A percentile compares a stretch with the other conserved stretches of the same genome.
phyloP scores from a whole-genome alignment of 2,329 filamentous ascomycete species.

The Lasiodiplodia gonubiensis region DNA sequence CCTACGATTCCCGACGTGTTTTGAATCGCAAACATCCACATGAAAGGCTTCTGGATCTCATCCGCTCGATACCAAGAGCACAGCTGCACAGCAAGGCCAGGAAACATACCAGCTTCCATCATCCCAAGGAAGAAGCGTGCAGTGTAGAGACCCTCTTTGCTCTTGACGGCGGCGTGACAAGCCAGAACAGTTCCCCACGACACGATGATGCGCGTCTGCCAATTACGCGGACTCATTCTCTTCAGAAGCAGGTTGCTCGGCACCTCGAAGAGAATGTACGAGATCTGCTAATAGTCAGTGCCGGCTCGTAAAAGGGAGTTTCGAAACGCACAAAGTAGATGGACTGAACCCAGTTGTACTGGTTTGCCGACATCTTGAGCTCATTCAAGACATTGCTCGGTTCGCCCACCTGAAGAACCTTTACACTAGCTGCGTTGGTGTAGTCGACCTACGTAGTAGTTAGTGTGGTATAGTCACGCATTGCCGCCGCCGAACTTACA shows the following conservation, averaged over 20 bases:
- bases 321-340: slow-evolving; percentile 32
- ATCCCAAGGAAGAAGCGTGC: slow-evolving; percentile 37
- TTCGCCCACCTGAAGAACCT: slow-evolving; percentile 35
- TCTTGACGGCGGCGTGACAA: slow-evolving; percentile 40
- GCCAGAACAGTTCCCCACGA: slow-evolving; percentile 38
- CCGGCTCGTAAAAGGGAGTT: not conserved
- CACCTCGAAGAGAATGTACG: slow-evolving; percentile 39
- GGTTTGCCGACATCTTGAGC: slow-evolving; percentile 34
- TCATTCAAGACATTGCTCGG: slow-evolving; percentile 33
- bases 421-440: slow-evolving; percentile 35
- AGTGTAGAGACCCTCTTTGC: slow-evolving; percentile 36
- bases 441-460: slow-evolving; percentile 34
- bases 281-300: slow-evolving; percentile 26
- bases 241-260: slow-evolving; percentile 47
- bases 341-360: slow-evolving; percentile 37
- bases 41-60: slow-evolving; percentile 45
- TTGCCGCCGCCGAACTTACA: slow-evolving; percentile 16
- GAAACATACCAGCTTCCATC: slow-evolving; percentile 39
- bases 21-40: slow-evolving; percentile 44
- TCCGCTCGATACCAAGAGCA: slow-evolving; percentile 46
- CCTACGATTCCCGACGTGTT: slow-evolving; percentile 43
- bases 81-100: slow-evolving; percentile 42
- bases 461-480: not conserved
- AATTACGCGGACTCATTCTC: slow-evolving; percentile 43
- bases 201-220: slow-evolving; percentile 42